These are phyloP conservation scores for Blastocystis sp. DNA, from an alignment of 352 stramenopile species.

Conservation along the genomic window DNA sequence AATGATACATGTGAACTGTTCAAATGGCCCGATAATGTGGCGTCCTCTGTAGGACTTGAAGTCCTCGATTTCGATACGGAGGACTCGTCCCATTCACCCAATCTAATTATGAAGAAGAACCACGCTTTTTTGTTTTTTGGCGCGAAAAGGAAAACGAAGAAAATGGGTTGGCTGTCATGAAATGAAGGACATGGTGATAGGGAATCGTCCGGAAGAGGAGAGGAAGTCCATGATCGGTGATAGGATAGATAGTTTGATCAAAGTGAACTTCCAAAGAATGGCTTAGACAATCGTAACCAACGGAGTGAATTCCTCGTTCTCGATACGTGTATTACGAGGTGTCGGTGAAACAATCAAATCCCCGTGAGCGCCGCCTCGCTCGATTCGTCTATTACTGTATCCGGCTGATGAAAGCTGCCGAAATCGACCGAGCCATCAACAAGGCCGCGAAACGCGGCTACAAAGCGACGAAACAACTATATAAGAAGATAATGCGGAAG, in stretches of 20 bases:
- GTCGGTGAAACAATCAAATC: no score
- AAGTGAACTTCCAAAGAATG: no score
- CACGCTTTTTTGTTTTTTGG: not conserved
- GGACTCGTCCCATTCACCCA: slow-evolving; percentile 71
- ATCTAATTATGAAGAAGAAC: not conserved
- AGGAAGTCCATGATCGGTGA: no score
- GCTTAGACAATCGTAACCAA: no score
- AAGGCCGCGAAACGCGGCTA: slow-evolving; percentile 35
- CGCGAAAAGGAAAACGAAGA: slow-evolving; percentile 40
- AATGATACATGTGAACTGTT: slow-evolving; percentile 90
- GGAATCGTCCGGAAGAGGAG: no score
- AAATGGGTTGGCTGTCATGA: no score
- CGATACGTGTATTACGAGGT: no score
- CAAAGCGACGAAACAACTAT: slow-evolving; percentile 37
- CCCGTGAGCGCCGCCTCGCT: no score
- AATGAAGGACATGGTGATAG: no score
- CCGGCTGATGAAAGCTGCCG: slow-evolving; percentile 19
- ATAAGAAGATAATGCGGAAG: slow-evolving; percentile 55
- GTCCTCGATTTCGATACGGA: slow-evolving; percentile 90
- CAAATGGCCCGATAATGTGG: slow-evolving; percentile 86
- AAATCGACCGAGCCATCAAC: slow-evolving; percentile 38
- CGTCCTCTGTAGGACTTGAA: slow-evolving; percentile 94
- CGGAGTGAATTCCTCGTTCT: no score
- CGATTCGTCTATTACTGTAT: no score
- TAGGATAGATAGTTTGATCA: no score